Evolutionary conservation across 805 yeast genomes (phyloP), one percentile per base, ranked within the genome.

Genomic region (Spathaspora boniae): DNA sequence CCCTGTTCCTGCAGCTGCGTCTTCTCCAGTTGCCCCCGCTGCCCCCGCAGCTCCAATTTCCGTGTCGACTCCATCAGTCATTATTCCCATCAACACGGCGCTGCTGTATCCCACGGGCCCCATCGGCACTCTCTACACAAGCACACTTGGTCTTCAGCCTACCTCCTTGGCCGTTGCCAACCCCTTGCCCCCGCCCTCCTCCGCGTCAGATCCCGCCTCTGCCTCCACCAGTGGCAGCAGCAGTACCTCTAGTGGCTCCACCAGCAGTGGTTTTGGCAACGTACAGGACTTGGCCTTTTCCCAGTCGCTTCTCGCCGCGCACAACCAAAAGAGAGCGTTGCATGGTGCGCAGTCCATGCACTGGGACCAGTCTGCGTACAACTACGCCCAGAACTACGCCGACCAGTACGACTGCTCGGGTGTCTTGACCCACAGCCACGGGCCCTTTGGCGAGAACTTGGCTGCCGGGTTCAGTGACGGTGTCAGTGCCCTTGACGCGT

Each of bases 321-420:
- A 62, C 48, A 62, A 62, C 41, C 26, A 45, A 19, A 51, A 61
- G 38, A 47, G 68, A 33, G 60, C 60, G 2, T 34, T 40, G 6
- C 67, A 62, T 36, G 53, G 53, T 19, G 65, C 47, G 4, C 53
- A 46, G 5, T 48, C 46, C 0, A 53, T 62, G 29, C 40, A 62
- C 1, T 62, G 68, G 68, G 52, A 54, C 16, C 34, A 33, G 14
- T 54, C 45, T n/a, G 53, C 62, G 4, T 61, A 57, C 49, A 40
- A 48, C 28, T 62, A 60, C 39, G 67, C 68, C 5, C 46, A 58
- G 35, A 51, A 51, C 31, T 49, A 56, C 29, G 68, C 68, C 11
- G 54, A 60, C 37, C 50, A 45, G 36, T 61, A 61, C 45, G 65
- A 59, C 37, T 62, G 68, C 43, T 58, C 65, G 2, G 68, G 68